Conservation (phyloP, 2,329 filamentous ascomycete genomes). For the Nigrospora oryzae region DNA sequence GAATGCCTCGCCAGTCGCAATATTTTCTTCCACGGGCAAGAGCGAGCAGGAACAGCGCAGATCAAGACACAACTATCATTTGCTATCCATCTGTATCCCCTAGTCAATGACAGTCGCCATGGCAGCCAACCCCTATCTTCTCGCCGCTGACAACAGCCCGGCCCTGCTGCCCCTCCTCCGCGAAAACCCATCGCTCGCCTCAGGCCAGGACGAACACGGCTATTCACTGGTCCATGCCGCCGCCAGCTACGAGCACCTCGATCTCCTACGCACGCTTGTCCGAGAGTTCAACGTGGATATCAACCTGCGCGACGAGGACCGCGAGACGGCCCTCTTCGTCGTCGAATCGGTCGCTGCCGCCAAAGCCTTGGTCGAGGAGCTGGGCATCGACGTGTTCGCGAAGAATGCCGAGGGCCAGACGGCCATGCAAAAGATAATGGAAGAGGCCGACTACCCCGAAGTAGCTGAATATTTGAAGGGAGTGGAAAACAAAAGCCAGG, state of each 20-base stretch:
- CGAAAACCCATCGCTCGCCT: slow-evolving; percentile 66
- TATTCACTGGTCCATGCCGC: slow-evolving; percentile 93
- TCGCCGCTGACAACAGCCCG: slow-evolving; percentile 74
- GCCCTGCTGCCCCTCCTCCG: slow-evolving; percentile 67
- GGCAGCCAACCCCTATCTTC: slow-evolving; percentile 57
- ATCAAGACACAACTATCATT: background rate
- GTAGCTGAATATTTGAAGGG: slow-evolving; percentile 62
- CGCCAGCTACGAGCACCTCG: slow-evolving; percentile 81
- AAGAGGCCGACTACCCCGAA: slow-evolving; percentile 68
- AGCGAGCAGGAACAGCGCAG: no score
- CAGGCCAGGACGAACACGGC: slow-evolving; percentile 77
- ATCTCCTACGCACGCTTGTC: slow-evolving; percentile 69
- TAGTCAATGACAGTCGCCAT: slow-evolving; percentile 19
- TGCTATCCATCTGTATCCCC: background rate
- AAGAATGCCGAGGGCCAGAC: slow-evolving; percentile 69
- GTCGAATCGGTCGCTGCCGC: slow-evolving; percentile 75
- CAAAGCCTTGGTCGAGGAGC: slow-evolving; percentile 70
- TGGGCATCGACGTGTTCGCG: slow-evolving; percentile 59
- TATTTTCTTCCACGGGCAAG: background rate
- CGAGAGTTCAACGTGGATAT: slow-evolving; percentile 69
- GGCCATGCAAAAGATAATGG: slow-evolving; percentile 70
- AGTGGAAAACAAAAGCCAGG: slow-evolving; percentile 19
- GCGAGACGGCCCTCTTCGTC: slow-evolving; percentile 92
- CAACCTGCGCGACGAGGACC: slow-evolving; percentile 81
- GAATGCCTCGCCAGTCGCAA: background rate